Percentiles rank a stretch among this genome's conserved stretches.
Conservation (phyloP, 192 early-diverging fungal species). For the Coemansia sp. region DNA sequence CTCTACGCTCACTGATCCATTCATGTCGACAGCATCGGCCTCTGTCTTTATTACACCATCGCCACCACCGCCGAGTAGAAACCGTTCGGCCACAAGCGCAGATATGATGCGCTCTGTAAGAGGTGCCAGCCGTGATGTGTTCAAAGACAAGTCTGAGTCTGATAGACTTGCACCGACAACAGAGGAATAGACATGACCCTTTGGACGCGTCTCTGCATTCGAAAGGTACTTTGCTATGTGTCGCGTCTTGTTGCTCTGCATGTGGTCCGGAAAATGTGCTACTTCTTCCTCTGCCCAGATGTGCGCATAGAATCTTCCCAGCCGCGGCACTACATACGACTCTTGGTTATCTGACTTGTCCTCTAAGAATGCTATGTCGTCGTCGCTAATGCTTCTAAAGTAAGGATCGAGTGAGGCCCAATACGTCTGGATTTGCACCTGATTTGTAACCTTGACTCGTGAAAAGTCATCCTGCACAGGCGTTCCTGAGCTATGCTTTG, state of each 20-base stretch:
- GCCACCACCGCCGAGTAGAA: conserved; percentile 37
- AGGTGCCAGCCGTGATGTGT: conserved; percentile 63
- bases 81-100: conserved; percentile 66
- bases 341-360: conserved; percentile 60
- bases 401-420: conserved; percentile 84
- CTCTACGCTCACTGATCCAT: neutral
- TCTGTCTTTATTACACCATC: conserved; percentile 2
- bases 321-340: conserved; percentile 74
- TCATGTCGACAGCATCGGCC: neutral
- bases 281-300: conserved; percentile 70
- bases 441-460: conserved; percentile 67
- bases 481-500: conserved; percentile 40
- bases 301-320: conserved; percentile 73
- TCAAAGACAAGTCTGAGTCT: conserved; percentile 59
- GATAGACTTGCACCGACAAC: conserved; percentile 21
- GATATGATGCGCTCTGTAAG: conserved; percentile 78
- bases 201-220: conserved; percentile 10
- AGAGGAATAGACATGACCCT: neutral
- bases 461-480: conserved; percentile 64
- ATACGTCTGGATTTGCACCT: conserved; percentile 83
- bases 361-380: conserved; percentile 73
- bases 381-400: conserved; percentile 74
- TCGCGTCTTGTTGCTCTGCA: conserved; percentile 41
- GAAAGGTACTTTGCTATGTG: conserved; percentile 26
- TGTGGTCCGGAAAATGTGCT: conserved; percentile 54